These are phyloP conservation scores for Syncephalastrum contaminatum DNA, from an alignment of 371 early-diverging fungal genomes.

Conservation along the genomic window DNA sequence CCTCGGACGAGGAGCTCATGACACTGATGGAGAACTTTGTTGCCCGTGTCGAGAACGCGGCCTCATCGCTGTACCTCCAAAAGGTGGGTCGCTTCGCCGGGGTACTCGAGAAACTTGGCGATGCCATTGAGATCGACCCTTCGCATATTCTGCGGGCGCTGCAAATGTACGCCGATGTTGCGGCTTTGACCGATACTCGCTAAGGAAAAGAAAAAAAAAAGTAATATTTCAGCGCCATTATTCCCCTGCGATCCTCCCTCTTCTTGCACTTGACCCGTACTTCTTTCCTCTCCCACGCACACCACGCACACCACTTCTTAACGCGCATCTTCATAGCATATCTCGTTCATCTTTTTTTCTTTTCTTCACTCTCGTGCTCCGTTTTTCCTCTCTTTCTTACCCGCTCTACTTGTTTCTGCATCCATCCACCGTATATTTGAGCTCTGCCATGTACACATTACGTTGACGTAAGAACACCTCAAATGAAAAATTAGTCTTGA, in stretches of 20 bases:
- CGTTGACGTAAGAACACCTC: too few species aligned
- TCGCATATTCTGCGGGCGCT: conserved; percentile 58
- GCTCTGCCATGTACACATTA: too few species aligned
- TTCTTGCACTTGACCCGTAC: neutral
- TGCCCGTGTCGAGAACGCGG: conserved; percentile 59
- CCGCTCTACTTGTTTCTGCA: too few species aligned
- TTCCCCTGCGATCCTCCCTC: neutral
- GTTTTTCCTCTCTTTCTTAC: neutral
- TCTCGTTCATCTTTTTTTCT: neutral
- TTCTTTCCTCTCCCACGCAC: neutral
- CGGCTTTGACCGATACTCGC: conserved; percentile 17
- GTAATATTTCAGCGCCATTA: conserved; percentile 1
- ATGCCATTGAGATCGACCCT: conserved; percentile 57
- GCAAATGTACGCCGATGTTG: conserved; percentile 60
- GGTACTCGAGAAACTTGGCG: conserved; percentile 58
- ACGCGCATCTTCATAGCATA: neutral
- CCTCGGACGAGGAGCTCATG: conserved; percentile 48
- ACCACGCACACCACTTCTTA: neutral
- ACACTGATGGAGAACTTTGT: conserved; percentile 50
- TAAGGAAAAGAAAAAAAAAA: neutral
- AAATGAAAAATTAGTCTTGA: too few species aligned
- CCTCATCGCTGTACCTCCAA: conserved; percentile 57
- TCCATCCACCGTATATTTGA: too few species aligned
- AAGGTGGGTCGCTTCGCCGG: conserved; percentile 56
- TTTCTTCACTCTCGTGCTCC: neutral